These are phyloP conservation scores for Apiosordaria backusii DNA, from an alignment of 495 filamentous ascomycete genomes.

Conservation along the genomic window DNA sequence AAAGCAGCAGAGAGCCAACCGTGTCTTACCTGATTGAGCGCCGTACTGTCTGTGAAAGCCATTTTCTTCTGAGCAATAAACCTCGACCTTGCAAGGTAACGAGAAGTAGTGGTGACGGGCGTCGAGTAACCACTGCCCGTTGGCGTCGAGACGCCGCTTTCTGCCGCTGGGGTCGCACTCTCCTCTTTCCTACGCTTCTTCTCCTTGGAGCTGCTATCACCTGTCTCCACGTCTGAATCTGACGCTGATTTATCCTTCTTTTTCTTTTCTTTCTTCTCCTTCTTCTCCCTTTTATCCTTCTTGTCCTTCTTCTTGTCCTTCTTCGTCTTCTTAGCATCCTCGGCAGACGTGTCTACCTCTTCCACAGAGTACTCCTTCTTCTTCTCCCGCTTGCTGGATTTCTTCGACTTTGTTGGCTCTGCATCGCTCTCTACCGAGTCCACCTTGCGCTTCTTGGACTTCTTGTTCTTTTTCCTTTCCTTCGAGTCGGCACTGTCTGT, in stretches of 20 bases:
- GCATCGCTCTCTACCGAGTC: constrained; percentile 26
- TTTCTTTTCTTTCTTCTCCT: constrained; percentile 44
- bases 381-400: constrained; percentile 35
- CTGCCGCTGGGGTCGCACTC: constrained; percentile 10
- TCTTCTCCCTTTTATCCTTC: constrained; percentile 44
- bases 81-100: constrained; percentile 62
- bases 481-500: constrained; percentile 23
- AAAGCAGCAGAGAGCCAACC: neutral
- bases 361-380: neutral
- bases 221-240: constrained; percentile 23
- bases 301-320: constrained; percentile 34
- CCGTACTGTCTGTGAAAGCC: constrained; percentile 66
- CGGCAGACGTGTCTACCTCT: constrained; percentile 4
- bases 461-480: constrained; percentile 39
- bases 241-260: constrained; percentile 44
- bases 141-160: constrained; percentile 28
- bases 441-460: constrained; percentile 34
- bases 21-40: constrained; percentile 67
- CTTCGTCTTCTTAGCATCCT: constrained; percentile 24
- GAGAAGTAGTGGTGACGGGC: constrained; percentile 45
- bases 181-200: constrained; percentile 28
- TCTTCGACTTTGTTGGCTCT: constrained; percentile 14
- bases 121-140: constrained; percentile 33
- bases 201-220: constrained; percentile 22
- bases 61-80: constrained; percentile 77